A percentile compares a stretch with the other conserved stretches of the same genome.
Evolutionary conservation across 2,329 filamentous ascomycete species (phyloP).

Genomic region (Paecilomyces variotii): DNA sequence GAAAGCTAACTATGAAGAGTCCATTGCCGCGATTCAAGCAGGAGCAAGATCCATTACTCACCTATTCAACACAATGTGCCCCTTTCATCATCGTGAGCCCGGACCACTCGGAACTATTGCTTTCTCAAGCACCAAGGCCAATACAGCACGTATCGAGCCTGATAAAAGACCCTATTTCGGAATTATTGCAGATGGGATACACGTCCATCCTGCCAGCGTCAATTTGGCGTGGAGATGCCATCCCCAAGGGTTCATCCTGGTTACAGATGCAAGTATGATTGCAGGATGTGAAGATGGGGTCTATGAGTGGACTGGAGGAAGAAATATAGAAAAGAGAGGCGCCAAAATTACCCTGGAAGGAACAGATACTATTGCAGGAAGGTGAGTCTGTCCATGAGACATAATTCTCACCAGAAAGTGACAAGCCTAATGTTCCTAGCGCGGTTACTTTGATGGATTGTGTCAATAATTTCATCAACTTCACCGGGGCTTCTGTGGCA

Average conservation of each 20-base stretch:
- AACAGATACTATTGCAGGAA: slow-evolving; percentile 12
- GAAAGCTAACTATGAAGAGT: slow-evolving; percentile 6
- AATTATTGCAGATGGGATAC: slow-evolving; percentile 10
- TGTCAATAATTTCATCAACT: slow-evolving; percentile 70
- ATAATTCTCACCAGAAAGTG: neutral
- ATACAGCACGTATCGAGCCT: slow-evolving; percentile 10
- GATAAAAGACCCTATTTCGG: slow-evolving; percentile 9
- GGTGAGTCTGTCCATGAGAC: slow-evolving; percentile 34
- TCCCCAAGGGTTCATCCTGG: slow-evolving; percentile 6
- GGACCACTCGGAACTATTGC: slow-evolving; percentile 6
- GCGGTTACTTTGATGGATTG: slow-evolving; percentile 64
- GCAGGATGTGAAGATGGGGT: slow-evolving; percentile 10
- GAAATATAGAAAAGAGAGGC: slow-evolving; percentile 6
- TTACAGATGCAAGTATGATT: slow-evolving; percentile 11
- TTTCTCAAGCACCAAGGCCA: neutral
- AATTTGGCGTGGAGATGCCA: slow-evolving; percentile 6
- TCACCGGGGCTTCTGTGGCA: slow-evolving; percentile 61
- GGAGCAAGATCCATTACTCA: slow-evolving; percentile 9
- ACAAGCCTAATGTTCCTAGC: slow-evolving; percentile 1
- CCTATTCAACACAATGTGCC: slow-evolving; percentile 10
- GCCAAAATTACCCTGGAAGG: slow-evolving; percentile 5
- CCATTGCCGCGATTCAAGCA: slow-evolving; percentile 2
- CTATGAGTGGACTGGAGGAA: slow-evolving; percentile 8
- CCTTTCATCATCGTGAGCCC: slow-evolving; percentile 9
- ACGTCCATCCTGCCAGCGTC: slow-evolving; percentile 9